Conservation (phyloP, 192 early-diverging fungal genomes). For the Podila epicladia region DNA sequence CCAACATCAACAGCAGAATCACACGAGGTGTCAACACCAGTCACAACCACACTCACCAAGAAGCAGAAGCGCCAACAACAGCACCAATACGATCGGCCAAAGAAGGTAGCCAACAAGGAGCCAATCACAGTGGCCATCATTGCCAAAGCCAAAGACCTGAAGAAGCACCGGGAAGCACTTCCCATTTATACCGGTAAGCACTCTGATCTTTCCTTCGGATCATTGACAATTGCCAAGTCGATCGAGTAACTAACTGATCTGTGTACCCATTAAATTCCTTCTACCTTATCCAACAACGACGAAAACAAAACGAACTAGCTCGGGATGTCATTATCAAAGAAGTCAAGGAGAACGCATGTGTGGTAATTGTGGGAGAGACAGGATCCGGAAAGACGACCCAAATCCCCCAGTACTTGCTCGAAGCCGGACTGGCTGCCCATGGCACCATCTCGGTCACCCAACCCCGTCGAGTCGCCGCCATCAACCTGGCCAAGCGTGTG, state of each 20-base stretch:
- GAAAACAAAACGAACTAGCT: neutral
- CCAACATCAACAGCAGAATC: neutral
- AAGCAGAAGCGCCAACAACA: slow-evolving; percentile 32
- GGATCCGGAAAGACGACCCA: slow-evolving; percentile 99
- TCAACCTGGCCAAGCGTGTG: slow-evolving; percentile 82
- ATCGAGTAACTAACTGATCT: neutral
- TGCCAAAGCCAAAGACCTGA: slow-evolving; percentile 33
- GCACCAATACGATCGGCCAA: slow-evolving; percentile 17
- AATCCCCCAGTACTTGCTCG: slow-evolving; percentile 93
- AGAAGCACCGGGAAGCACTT: slow-evolving; percentile 31
- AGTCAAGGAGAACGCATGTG: slow-evolving; percentile 91
- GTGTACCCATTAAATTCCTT: neutral
- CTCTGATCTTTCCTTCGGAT: neutral
- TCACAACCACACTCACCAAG: slow-evolving; percentile 6
- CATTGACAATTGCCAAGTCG: neutral
- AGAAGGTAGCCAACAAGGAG: slow-evolving; percentile 29
- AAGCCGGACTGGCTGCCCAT: slow-evolving; percentile 66
- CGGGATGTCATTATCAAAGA: slow-evolving; percentile 71
- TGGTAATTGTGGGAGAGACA: slow-evolving; percentile 97
- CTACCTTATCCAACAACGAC: neutral
- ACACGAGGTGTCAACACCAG: neutral
- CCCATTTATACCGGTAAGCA: slow-evolving; percentile 39
- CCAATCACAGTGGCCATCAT: slow-evolving; percentile 30
- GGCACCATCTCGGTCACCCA: slow-evolving; percentile 86
- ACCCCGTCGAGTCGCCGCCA: slow-evolving; percentile 86